Evolutionary conservation across 495 filamentous ascomycete genomes (phyloP).

Genomic region (Terfezia boudieri): DNA sequence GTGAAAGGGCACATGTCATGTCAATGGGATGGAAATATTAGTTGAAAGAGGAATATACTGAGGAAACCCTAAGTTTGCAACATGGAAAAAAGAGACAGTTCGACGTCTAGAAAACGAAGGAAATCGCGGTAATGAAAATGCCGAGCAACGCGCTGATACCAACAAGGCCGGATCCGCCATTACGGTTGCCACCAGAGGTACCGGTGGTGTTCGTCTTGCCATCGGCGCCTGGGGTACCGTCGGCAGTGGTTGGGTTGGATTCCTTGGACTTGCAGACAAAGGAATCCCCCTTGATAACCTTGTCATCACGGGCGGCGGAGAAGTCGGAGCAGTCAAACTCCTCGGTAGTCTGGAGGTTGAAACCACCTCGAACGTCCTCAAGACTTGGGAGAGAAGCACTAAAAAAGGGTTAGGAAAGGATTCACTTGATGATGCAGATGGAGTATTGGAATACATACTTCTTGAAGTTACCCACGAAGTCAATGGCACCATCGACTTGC

Average conservation of each 20-base stretch:
- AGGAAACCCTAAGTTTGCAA: background rate
- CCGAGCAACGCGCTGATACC: slow-evolving; percentile 9
- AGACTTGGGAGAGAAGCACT: slow-evolving; percentile 51
- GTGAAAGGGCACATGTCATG: background rate
- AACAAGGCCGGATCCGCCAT: background rate
- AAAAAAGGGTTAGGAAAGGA: background rate
- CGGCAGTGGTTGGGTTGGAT: slow-evolving; percentile 10
- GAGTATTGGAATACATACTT: slow-evolving; percentile 35
- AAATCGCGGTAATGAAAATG: slow-evolving; percentile 11
- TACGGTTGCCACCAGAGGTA: slow-evolving; percentile 6
- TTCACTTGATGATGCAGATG: too few relatives aligned
- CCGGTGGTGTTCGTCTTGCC: background rate
- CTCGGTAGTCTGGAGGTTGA: slow-evolving; percentile 58
- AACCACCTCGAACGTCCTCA: slow-evolving; percentile 57
- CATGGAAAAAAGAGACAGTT: background rate
- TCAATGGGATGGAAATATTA: background rate
- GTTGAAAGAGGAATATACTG: background rate
- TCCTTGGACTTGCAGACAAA: slow-evolving; percentile 23
- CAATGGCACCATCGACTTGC: slow-evolving; percentile 62
- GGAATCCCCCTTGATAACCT: slow-evolving; percentile 23
- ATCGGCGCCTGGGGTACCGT: slow-evolving; percentile 10
- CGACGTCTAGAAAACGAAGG: background rate
- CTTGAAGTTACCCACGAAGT: slow-evolving; percentile 68
- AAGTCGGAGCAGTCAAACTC: slow-evolving; percentile 32
- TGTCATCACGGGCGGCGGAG: background rate